Percentiles rank a stretch among this genome's conserved stretches.
These are phyloP conservation scores for Taxillus chinensis DNA, from an alignment of 164 flowering plant genomes.

Conservation along the genomic window DNA sequence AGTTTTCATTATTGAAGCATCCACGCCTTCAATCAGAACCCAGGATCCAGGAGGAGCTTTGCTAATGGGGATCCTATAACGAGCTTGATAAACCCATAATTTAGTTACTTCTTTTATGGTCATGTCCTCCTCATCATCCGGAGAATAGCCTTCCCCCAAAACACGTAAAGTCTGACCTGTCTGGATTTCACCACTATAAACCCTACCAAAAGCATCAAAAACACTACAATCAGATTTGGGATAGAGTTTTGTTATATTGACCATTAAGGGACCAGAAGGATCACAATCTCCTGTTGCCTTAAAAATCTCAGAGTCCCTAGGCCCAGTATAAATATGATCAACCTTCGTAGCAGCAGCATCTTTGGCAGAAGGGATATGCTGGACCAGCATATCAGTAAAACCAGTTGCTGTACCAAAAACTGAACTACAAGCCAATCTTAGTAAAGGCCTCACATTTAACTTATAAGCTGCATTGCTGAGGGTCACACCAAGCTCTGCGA, in stretches of 20 bases:
- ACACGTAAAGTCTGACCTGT: slow-evolving; percentile 91
- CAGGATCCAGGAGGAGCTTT: slow-evolving; percentile 98
- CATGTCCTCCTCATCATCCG: slow-evolving; percentile 99
- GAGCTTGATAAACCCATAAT: slow-evolving; percentile 94
- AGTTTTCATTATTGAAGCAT: slow-evolving; percentile 97
- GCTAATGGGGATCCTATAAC: slow-evolving; percentile 82
- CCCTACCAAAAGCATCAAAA: slow-evolving; percentile 99
- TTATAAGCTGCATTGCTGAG: slow-evolving; percentile 86
- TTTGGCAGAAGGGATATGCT: slow-evolving; percentile 89
- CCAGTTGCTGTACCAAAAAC: slow-evolving; percentile 97
- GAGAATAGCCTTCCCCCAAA: slow-evolving; percentile 97
- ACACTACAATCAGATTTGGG: slow-evolving; percentile 97
- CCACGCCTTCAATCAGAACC: slow-evolving; percentile 99
- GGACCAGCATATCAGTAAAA: slow-evolving; percentile 95
- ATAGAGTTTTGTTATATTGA: slow-evolving; percentile 86
- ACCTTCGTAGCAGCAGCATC: slow-evolving; percentile 73
- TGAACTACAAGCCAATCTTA: slow-evolving; percentile 91
- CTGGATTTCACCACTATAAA: slow-evolving; percentile 81
- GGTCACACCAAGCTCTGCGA: slow-evolving; percentile 88
- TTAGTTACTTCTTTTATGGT: slow-evolving; percentile 90
- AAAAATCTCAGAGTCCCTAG: slow-evolving; percentile 52
- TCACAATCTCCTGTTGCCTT: slow-evolving; percentile 79
- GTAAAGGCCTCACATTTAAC: slow-evolving; percentile 83
- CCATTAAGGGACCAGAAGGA: slow-evolving; percentile 87
- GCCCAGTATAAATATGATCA: slow-evolving; percentile 86